phyloP scores from a whole-genome alignment of 345 rosid species.

The Isatis tinctoria region DNA sequence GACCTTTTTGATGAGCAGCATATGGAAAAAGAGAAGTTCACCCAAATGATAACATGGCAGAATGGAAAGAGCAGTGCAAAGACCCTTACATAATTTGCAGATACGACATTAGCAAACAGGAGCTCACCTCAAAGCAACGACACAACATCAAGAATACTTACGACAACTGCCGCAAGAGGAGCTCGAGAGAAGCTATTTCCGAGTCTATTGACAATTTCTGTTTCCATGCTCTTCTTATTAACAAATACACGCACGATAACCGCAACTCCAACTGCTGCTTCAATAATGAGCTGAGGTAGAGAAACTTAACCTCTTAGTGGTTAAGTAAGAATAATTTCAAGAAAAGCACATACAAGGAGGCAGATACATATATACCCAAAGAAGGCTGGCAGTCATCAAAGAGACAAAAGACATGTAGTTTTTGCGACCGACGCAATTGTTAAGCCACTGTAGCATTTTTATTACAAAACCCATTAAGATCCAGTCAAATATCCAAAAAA shows the following conservation, averaged over 20 bases:
- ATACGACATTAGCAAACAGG: constrained; percentile 19
- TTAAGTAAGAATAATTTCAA: neutral
- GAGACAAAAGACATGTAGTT: constrained; percentile 80
- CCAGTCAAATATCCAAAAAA: neutral
- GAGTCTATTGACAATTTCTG: constrained; percentile 83
- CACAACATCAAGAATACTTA: constrained; percentile 33
- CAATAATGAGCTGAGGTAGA: constrained; percentile 59
- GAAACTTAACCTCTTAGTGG: neutral
- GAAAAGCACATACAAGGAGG: neutral
- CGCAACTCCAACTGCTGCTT: constrained; percentile 82
- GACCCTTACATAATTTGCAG: constrained; percentile 49
- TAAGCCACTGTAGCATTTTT: constrained; percentile 79
- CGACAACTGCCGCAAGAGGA: constrained; percentile 87
- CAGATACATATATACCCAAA: constrained; percentile 69
- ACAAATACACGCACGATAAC: constrained; percentile 84
- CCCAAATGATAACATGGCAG: constrained; percentile 78
- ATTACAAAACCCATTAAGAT: constrained; percentile 6
- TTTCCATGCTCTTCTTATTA: constrained; percentile 66
- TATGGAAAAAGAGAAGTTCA: constrained; percentile 93
- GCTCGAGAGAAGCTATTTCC: constrained; percentile 93
- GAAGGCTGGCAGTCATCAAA: constrained; percentile 73
- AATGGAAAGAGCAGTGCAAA: constrained; percentile 73
- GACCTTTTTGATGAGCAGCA: constrained; percentile 83
- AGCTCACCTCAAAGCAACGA: constrained; percentile 8
- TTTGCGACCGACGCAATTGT: constrained; percentile 90